Percentiles rank a stretch among this genome's conserved stretches.
Evolutionary conservation across 257 asterid genomes (phyloP).

Genomic region (Nyctanthes arbortristis): DNA sequence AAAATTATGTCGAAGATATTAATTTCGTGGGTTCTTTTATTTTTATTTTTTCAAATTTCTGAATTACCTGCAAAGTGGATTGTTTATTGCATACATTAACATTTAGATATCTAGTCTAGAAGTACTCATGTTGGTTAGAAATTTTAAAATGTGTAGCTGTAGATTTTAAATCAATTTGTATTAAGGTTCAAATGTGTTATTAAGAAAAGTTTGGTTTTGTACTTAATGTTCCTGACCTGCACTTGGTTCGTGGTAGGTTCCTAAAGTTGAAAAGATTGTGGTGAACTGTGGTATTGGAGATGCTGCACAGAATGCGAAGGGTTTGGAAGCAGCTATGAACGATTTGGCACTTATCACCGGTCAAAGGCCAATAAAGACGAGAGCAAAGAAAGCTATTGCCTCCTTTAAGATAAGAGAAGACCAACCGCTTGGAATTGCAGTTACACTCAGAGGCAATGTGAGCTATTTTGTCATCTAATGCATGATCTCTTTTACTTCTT

Average conservation of each 20-base stretch:
- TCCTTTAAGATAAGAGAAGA: slow-evolving; percentile 84
- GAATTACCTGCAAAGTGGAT: not conserved
- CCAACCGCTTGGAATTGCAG: slow-evolving; percentile 92
- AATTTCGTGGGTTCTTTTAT: not conserved
- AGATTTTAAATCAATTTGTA: slow-evolving; percentile 9
- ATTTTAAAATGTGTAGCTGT: not conserved
- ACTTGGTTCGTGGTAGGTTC: slow-evolving; percentile 54
- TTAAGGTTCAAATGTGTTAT: not conserved
- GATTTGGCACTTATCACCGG: slow-evolving; percentile 91
- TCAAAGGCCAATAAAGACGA: slow-evolving; percentile 89
- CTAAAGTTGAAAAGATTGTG: slow-evolving; percentile 81
- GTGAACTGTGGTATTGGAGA: slow-evolving; percentile 99
- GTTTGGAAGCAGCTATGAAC: slow-evolving; percentile 90
- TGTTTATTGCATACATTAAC: not conserved
- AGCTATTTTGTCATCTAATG: slow-evolving; percentile 22
- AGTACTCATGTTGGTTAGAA: not conserved
- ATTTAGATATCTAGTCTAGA: not conserved
- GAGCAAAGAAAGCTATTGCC: slow-evolving; percentile 96
- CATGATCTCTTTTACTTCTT: not conserved
- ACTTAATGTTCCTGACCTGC: slow-evolving; percentile 12
- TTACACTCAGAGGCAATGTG: slow-evolving; percentile 87
- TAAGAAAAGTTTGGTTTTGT: not conserved
- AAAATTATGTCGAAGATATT: not conserved
- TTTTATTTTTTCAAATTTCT: not conserved
- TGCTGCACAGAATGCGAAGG: slow-evolving; percentile 99